phyloP scores from a whole-genome alignment of 2,329 filamentous ascomycete species.

The Talaromyces sp. region DNA sequence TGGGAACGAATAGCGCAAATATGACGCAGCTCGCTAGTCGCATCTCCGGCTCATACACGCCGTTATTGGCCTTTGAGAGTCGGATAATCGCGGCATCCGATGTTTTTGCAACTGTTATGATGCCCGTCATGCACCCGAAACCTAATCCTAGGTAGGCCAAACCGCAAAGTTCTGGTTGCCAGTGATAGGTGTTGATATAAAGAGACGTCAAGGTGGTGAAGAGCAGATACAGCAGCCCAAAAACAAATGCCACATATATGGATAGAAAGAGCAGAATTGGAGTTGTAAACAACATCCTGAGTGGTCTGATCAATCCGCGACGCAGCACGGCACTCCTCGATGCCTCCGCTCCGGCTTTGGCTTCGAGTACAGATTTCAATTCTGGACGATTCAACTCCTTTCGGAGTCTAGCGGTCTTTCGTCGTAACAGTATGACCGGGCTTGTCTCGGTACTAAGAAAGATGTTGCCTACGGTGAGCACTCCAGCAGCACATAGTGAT shows the following conservation, averaged over 20 bases:
- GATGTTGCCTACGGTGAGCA: not conserved
- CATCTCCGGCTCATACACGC: not conserved
- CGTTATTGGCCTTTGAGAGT: not conserved
- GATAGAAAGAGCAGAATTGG: not conserved
- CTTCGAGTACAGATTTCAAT: not conserved
- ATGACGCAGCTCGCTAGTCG: not conserved
- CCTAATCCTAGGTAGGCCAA: not conserved
- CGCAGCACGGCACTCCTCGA: not conserved
- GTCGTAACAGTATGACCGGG: not conserved
- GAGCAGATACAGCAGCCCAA: conserved; percentile 1
- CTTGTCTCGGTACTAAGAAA: not conserved
- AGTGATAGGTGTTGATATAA: not conserved
- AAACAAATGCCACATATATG: not conserved
- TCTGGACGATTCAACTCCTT: not conserved
- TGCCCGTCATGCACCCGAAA: not conserved
- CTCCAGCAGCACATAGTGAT: not conserved
- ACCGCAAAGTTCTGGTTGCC: conserved; percentile 1
- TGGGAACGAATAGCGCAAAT: conserved; percentile 39
- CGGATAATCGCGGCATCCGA: not conserved
- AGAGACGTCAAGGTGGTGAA: not conserved
- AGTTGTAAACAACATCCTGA: not conserved
- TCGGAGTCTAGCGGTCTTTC: not conserved
- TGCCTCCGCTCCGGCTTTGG: not conserved
- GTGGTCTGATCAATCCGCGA: not conserved
- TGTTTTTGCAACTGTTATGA: not conserved